Evolutionary conservation across 352 stramenopile genomes (phyloP).

Genomic region (Pythium folliculosum): DNA sequence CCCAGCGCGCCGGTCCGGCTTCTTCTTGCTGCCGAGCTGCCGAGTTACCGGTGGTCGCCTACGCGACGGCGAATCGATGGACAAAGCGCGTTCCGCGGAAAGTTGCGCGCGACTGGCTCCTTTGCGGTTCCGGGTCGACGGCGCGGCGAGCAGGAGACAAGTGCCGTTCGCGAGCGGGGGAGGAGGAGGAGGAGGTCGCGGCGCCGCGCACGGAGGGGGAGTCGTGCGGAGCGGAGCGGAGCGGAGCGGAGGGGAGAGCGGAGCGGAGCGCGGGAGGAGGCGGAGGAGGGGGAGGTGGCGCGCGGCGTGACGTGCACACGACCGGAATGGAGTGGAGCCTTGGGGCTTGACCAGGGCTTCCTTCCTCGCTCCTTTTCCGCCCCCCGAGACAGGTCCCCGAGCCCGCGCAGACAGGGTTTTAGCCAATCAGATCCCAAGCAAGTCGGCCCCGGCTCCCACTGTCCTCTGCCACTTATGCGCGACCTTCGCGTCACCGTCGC

Average conservation of each 20-base stretch:
- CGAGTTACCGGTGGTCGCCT: background rate
- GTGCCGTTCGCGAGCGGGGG: no score
- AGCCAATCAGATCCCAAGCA: constrained; percentile 21
- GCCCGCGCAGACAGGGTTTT: constrained; percentile 15
- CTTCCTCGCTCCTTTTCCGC: constrained; percentile 12
- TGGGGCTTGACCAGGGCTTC: constrained; percentile 5
- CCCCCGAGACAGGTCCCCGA: constrained; percentile 12
- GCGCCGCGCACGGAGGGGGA: background rate
- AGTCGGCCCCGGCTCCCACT: constrained; percentile 8
- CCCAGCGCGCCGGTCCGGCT: constrained; percentile 5
- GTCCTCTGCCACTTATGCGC: constrained; percentile 37
- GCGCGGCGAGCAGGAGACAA: background rate
- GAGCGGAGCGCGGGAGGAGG: background rate
- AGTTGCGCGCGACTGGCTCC: constrained; percentile 7
- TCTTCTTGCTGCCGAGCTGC: constrained; percentile 10
- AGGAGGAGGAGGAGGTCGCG: background rate
- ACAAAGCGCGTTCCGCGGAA: constrained; percentile 17
- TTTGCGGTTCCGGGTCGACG: background rate
- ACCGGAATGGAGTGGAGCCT: background rate
- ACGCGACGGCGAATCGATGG: constrained; percentile 13
- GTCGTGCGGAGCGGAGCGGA: background rate
- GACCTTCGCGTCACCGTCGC: constrained; percentile 28
- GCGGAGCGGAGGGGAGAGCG: background rate
- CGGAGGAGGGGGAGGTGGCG: background rate
- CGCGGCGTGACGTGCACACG: constrained; percentile 17